Percentiles rank a stretch among this genome's conserved stretches.
Conservation (phyloP, 441 rosid genomes). For the Gossypium davidsonii region DNA sequence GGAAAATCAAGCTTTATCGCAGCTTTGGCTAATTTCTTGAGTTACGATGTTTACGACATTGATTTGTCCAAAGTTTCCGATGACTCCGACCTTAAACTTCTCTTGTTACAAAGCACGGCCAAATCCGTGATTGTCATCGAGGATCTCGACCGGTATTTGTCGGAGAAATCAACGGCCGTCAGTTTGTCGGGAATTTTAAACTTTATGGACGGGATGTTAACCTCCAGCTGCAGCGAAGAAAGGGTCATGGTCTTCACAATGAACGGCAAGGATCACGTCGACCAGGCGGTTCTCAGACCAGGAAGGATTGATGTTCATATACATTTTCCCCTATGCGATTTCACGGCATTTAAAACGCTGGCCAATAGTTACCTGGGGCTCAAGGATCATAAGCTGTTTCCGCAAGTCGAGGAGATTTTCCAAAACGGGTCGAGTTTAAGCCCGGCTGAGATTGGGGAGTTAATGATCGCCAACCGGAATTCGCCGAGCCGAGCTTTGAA, state of each 20-base stretch:
- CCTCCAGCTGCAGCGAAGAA: constrained; percentile 56
- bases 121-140: constrained; percentile 71
- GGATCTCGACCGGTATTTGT: constrained; percentile 66
- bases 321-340: constrained; percentile 58
- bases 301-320: constrained; percentile 72
- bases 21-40: constrained; percentile 76
- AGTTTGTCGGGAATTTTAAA: constrained; percentile 50
- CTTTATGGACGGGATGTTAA: constrained; percentile 68
- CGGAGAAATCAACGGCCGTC: constrained; percentile 38
- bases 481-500: constrained; percentile 70
- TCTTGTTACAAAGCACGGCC: constrained; percentile 54
- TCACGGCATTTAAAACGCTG: constrained; percentile 47
- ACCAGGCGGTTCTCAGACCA: constrained; percentile 50
- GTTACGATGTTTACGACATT: constrained; percentile 72
- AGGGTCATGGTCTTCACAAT: constrained; percentile 59
- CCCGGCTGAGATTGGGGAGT: constrained; percentile 71
- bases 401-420: constrained; percentile 64
- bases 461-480: constrained; percentile 63
- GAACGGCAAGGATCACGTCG: constrained; percentile 48
- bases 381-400: constrained; percentile 59
- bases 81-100: constrained; percentile 62
- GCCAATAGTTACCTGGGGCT: constrained; percentile 53
- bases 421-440: constrained; percentile 56
- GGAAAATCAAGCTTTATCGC: constrained; percentile 90
- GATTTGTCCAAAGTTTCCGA: constrained; percentile 60